Evolutionary conservation across 176 grass and related monocot species (phyloP), one percentile per base, ranked within the genome.

Genomic region (Ensete ventricosum): DNA sequence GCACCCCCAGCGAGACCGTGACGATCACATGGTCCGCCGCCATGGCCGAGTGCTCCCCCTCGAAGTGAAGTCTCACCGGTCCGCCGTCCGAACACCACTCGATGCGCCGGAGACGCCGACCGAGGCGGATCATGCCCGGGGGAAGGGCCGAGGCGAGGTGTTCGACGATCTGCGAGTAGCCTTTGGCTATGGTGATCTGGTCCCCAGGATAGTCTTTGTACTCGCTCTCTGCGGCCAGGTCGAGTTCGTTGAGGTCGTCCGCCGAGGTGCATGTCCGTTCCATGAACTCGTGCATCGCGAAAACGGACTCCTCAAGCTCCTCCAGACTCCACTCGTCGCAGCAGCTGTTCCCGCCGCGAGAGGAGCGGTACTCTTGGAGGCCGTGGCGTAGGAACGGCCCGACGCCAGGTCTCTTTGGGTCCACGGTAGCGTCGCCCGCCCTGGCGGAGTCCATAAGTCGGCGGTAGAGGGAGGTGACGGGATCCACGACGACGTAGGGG

Each of bases 181-280:
- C 90, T 1, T 77, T 81, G 22, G 89, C 85, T 55, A 97, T 86
- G 16, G 93, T 97, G 81, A 93, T 80, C 54, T 97, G 93, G 19
- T 93, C 90, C 12, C 93, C 93, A 0, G 87, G 87, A 69, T 90
- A 97, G 76, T 97, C 90, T 17, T 76, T 69, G 87, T 97, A 97
- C 93, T 97, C 87, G 71, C 81, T 51, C 83, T 97, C 93, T 17
- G 90, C 87, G 9, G 87, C 52, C 64, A 97, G 87, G 80, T 93
- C 76, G 9, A 93, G 87, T 62, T 86, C 80, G 3, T 64, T 69
- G 49, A 97, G 93, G 68, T 93, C 77, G 22, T 85, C 80, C 19
- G 93, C 89, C 9, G 90, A 90, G 11, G 93, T 93, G 79, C 81
- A 81, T 27, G 79, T 81, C 14, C 90, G 83, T 72, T 93, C 87